Percentiles rank a stretch among this genome's conserved stretches.
phyloP scores from a whole-genome alignment of 1,284 basidiomycete species.

The Boletus hoseneyae region DNA sequence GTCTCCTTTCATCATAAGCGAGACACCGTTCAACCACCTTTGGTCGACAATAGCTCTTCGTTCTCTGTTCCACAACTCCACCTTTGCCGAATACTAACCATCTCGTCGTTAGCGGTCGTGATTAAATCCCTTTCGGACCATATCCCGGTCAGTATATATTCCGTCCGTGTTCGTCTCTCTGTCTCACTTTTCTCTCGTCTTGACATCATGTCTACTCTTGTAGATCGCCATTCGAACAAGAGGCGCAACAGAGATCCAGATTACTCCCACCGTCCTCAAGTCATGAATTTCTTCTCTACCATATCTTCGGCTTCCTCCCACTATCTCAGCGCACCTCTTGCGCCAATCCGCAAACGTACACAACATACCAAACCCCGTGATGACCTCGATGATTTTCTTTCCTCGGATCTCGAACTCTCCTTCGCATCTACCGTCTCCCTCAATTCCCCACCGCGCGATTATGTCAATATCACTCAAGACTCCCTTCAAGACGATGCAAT shows the following conservation, averaged over 20 bases:
- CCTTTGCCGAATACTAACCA: slow-evolving; percentile 22
- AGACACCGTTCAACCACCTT: slow-evolving; percentile 27
- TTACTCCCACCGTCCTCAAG: slow-evolving; percentile 26
- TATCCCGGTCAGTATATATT: slow-evolving; percentile 32
- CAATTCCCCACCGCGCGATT: slow-evolving; percentile 57
- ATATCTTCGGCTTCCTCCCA: slow-evolving; percentile 38
- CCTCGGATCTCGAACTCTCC: slow-evolving; percentile 71
- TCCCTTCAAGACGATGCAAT: slow-evolving; percentile 55
- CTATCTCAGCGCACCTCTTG: slow-evolving; percentile 50
- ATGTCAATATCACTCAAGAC: slow-evolving; percentile 44
- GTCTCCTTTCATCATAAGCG: slow-evolving; percentile 17
- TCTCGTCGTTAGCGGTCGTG: slow-evolving; percentile 24
- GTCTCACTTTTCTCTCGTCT: slow-evolving; percentile 1
- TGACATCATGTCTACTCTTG: slow-evolving; percentile 20
- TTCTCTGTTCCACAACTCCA: slow-evolving; percentile 21
- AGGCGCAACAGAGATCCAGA: slow-evolving; percentile 42
- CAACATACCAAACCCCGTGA: slow-evolving; percentile 41
- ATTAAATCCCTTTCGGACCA: slow-evolving; percentile 25
- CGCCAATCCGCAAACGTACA: slow-evolving; percentile 46
- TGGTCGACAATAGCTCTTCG: slow-evolving; percentile 24
- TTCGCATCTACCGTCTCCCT: slow-evolving; percentile 79
- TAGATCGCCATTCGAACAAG: slow-evolving; percentile 39
- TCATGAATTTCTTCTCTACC: slow-evolving; percentile 51
- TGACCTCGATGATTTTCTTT: slow-evolving; percentile 63
- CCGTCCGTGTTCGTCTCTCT: slow-evolving; percentile 11